Evolutionary conservation across 2,329 filamentous ascomycete genomes (phyloP).

Genomic region (Trichoderma polysporum): DNA sequence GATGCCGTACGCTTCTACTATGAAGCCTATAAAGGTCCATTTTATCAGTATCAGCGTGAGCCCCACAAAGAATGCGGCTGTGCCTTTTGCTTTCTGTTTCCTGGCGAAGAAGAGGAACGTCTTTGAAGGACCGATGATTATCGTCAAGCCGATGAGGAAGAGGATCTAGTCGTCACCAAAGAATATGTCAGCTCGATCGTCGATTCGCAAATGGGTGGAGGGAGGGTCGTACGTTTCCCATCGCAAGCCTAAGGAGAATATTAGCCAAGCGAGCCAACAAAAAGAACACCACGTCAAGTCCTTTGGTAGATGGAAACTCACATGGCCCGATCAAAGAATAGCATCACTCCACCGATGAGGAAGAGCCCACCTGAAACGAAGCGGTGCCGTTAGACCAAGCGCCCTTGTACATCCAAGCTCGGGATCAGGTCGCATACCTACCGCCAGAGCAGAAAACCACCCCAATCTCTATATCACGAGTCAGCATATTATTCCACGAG

Average conservation of each 20-base stretch:
- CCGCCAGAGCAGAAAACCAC: constrained; percentile 97
- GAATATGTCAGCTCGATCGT: constrained; percentile 23
- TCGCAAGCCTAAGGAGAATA: constrained; percentile 68
- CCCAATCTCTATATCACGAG: constrained; percentile 72
- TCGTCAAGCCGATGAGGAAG: constrained; percentile 92
- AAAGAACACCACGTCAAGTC: not conserved
- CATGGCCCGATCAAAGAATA: constrained; percentile 98
- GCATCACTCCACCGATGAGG: constrained; percentile 86
- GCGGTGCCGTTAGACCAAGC: constrained; percentile 14
- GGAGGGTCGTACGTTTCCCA: constrained; percentile 76
- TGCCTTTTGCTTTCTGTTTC: constrained; percentile 88
- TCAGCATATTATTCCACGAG: constrained; percentile 32
- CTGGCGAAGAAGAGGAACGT: constrained; percentile 93
- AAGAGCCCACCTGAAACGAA: constrained; percentile 76
- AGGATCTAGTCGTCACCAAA: constrained; percentile 65
- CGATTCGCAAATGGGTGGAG: constrained; percentile 11
- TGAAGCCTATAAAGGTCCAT: constrained; percentile 89
- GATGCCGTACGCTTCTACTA: constrained; percentile 90
- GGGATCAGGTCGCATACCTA: constrained; percentile 53
- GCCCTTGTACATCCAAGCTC: constrained; percentile 25
- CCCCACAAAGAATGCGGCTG: constrained; percentile 80
- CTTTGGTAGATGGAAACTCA: constrained; percentile 43
- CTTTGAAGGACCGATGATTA: constrained; percentile 91
- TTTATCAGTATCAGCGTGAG: constrained; percentile 81
- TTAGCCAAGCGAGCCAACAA: not conserved